These are phyloP conservation scores for Starmera caribaea DNA, from an alignment of 805 yeast genomes.

Conservation along the genomic window DNA sequence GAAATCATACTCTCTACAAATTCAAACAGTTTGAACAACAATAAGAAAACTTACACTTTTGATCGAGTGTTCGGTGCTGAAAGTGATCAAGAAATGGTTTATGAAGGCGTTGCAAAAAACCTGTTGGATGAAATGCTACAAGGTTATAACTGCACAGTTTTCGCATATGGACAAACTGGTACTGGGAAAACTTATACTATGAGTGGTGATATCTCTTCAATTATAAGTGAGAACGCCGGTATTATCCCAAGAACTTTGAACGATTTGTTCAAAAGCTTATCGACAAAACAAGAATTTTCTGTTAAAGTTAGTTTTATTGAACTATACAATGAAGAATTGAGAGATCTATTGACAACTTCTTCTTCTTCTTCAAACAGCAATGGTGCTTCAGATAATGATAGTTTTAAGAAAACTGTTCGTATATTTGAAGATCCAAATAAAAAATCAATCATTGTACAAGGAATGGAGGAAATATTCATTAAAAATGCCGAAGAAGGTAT, in stretches of 20 bases:
- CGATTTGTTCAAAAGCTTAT: constrained; percentile 43
- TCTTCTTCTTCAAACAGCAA: constrained; percentile 14
- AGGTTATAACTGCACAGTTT: constrained; percentile 70
- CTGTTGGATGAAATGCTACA: constrained; percentile 52
- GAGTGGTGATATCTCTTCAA: constrained; percentile 56
- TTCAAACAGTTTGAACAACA: constrained; percentile 18
- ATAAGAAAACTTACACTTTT: constrained; percentile 47
- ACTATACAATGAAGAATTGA: constrained; percentile 71
- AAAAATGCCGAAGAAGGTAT: constrained; percentile 43
- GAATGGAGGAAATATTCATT: constrained; percentile 45
- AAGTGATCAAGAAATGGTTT: constrained; percentile 61
- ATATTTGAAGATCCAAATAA: constrained; percentile 39
- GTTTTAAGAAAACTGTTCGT: constrained; percentile 34
- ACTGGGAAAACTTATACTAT: constrained; percentile 72
- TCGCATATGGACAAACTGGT: constrained; percentile 87
- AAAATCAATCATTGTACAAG: constrained; percentile 41
- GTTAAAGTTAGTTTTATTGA: constrained; percentile 72
- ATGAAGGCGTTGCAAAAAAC: constrained; percentile 51
- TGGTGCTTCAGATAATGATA: constrained; percentile 1
- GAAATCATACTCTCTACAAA: constrained; percentile 38
- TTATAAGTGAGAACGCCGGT: constrained; percentile 41
- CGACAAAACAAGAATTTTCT: constrained; percentile 38
- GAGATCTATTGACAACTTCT: constrained; percentile 42
- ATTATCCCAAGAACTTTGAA: constrained; percentile 51
- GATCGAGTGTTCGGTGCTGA: constrained; percentile 79